Evolutionary conservation across 345 rosid genomes (phyloP), one percentile per base, ranked within the genome.

Genomic region (Zanthoxylum bungeanum): DNA sequence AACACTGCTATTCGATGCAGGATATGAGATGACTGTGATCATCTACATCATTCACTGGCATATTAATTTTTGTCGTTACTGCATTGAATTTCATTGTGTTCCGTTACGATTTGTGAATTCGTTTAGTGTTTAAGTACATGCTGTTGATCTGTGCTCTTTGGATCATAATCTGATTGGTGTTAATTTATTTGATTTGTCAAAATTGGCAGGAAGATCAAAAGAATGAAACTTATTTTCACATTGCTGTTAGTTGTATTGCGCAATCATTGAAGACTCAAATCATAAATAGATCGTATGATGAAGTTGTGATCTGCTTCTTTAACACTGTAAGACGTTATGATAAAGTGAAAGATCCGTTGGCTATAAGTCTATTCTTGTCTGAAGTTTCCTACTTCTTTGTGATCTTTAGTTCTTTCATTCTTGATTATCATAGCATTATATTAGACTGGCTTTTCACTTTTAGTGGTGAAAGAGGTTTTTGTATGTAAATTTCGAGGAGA

Each of bases 291-390:
- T 85, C 93, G 4, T 83, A 85, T 59, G 97, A 95, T 72, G 98
- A 95, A 81, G 89, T 95, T 36, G 91, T 98, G 0, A 84, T 95
- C 57, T 89, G 92, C 81, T 95, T 95, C 86, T 92, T 89, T 68
- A 95, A 92, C 87, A 92, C 98, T 65, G 98, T 95, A 83, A 81
- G 87, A 59, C 60, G 37, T 53, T 76, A 27, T 49, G 24, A n/a
- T n/a, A n/a, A n/a, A n/a, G 37, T 25, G 22, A 55, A 22, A 44
- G 50, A 28, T 67, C 5, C 27, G 44, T 57, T 58, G 63, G 39
- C 10, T 57, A 55, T 25, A 7, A 67, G 21, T 66, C 22, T 22
- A 36, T 46, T 66, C 39, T 4, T 50, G 5, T 30, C 58, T 34
- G 27, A 66, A 16, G 31, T 36, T 60, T 39, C 44, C 39, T 51